These are phyloP conservation scores for Barnettozyma siamensis DNA, from an alignment of 805 yeast species.

Conservation along the genomic window DNA sequence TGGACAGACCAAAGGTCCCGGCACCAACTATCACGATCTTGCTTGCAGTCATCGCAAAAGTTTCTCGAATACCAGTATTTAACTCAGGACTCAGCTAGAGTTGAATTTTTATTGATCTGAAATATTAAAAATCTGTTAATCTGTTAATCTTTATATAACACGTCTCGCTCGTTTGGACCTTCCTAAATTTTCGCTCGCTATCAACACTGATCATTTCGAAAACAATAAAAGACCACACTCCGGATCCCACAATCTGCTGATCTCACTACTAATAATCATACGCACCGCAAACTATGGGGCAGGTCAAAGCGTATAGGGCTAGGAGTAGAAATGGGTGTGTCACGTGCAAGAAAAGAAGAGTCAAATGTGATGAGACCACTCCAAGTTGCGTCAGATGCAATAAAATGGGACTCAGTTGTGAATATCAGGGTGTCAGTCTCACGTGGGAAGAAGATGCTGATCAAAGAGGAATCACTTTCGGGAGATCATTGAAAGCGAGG, in stretches of 20 bases:
- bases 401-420: constrained; percentile 21
- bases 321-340: constrained; percentile 42
- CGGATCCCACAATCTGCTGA: not conserved
- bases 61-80: no score
- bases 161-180: not conserved
- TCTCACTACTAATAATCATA: no score
- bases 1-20: constrained; percentile 40
- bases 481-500: constrained; percentile 28
- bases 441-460: constrained; percentile 36
- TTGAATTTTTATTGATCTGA: no score
- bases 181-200: constrained; percentile 13
- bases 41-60: not conserved
- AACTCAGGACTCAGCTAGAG: no score
- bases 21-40: constrained; percentile 34
- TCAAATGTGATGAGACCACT: constrained; percentile 38
- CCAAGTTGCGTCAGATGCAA: constrained; percentile 30
- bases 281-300: constrained; percentile 19
- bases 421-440: constrained; percentile 17
- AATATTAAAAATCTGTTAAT: no score
- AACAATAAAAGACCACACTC: not conserved
- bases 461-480: constrained; percentile 31
- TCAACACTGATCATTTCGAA: not conserved
- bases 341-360: constrained; percentile 44
- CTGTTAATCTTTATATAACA: no score
- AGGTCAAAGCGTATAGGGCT: constrained; percentile 20